Evolutionary conservation across 2,329 filamentous ascomycete species (phyloP).

Genomic region (Pseudogymnoascus sp.): DNA sequence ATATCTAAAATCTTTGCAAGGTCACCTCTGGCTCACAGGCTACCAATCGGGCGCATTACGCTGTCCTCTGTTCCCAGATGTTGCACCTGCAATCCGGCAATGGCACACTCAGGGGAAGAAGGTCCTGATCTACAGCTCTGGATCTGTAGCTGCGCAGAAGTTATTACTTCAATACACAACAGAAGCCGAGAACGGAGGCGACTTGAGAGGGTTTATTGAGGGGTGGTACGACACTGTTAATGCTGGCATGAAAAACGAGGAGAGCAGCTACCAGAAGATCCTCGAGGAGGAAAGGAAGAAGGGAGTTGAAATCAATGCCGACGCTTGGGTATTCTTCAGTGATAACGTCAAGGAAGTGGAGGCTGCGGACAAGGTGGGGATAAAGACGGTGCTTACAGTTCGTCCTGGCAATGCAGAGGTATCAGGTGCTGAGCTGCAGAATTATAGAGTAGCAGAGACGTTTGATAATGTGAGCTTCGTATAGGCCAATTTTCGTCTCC

Average conservation of each 20-base stretch:
- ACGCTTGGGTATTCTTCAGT: constrained; percentile 67
- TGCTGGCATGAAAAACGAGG: constrained; percentile 65
- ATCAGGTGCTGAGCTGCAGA: constrained; percentile 36
- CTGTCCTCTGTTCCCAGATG: constrained; percentile 68
- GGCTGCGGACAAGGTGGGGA: constrained; percentile 53
- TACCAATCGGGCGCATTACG: constrained; percentile 62
- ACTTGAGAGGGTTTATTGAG: constrained; percentile 50
- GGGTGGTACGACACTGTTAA: constrained; percentile 76
- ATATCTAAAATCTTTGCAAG: constrained; percentile 73
- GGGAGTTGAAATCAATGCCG: constrained; percentile 35
- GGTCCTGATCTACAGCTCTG: constrained; percentile 74
- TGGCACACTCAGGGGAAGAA: constrained; percentile 47
- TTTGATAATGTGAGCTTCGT: constrained; percentile 18
- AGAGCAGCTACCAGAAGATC: constrained; percentile 50
- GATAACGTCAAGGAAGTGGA: constrained; percentile 67
- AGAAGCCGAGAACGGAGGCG: constrained; percentile 42
- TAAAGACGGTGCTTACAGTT: constrained; percentile 53
- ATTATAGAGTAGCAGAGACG: constrained; percentile 20
- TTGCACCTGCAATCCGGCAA: constrained; percentile 50
- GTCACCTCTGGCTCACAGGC: constrained; percentile 68
- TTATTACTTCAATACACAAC: constrained; percentile 63
- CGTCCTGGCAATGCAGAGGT: constrained; percentile 65
- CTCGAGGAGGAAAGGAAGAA: constrained; percentile 1
- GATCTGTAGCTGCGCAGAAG: constrained; percentile 73
- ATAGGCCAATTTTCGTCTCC: not conserved